Evolutionary conservation across 2,329 filamentous ascomycete genomes (phyloP).

Genomic region (Pseudocercospora cruenta): DNA sequence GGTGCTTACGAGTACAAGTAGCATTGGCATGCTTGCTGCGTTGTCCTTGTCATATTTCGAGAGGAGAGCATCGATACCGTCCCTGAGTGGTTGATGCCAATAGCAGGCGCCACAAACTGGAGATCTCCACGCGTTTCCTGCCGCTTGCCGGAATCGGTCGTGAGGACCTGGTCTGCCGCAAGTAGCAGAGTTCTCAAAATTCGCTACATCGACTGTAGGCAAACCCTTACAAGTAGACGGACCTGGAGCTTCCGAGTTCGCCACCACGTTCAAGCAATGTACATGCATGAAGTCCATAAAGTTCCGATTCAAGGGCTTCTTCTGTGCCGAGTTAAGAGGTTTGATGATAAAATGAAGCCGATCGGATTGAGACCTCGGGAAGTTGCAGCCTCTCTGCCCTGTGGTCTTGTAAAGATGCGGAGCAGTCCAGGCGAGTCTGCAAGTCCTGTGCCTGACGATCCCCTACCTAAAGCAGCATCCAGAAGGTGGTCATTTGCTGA

Average conservation of each 20-base stretch:
- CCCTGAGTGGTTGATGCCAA: not conserved
- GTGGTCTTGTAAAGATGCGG: not conserved
- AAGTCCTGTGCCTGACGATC: not conserved
- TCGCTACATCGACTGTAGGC: not conserved
- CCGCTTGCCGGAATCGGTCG: not conserved
- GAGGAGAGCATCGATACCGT: not conserved
- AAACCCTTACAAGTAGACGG: not conserved
- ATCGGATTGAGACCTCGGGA: not conserved
- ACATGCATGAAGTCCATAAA: no score
- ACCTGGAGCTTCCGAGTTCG: not conserved
- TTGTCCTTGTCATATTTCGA: not conserved
- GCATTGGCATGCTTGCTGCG: not conserved
- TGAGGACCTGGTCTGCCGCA: not conserved
- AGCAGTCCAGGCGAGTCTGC: not conserved
- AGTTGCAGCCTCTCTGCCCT: not conserved
- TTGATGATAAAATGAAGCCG: not conserved
- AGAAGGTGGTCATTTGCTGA: not conserved
- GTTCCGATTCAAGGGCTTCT: not conserved
- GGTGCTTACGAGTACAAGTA: not conserved
- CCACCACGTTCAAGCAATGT: not conserved
- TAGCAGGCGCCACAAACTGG: not conserved
- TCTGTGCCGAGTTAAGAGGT: not conserved
- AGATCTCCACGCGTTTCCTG: not conserved
- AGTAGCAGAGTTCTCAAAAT: not conserved
- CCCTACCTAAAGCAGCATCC: not conserved